Evolutionary conservation across 768 basidiomycete species (phyloP).

Genomic region (Mycena polygramma): DNA sequence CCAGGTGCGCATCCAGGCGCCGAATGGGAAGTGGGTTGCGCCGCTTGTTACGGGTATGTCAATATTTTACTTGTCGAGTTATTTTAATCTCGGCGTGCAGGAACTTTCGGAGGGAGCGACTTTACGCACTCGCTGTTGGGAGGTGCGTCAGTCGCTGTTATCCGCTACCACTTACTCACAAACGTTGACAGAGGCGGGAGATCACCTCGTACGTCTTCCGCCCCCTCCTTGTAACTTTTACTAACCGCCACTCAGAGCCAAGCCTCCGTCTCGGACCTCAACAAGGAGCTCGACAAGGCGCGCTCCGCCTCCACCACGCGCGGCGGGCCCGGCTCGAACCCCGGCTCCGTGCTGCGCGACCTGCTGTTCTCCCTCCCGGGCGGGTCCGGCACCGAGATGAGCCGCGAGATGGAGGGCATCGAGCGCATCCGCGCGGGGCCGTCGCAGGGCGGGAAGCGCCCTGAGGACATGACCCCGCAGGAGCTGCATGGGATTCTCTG

Average conservation of each 20-base stretch:
- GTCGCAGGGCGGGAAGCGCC: conserved; percentile 73
- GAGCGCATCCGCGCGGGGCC: conserved; percentile 75
- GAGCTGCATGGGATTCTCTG: conserved; percentile 87
- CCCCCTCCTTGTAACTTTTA: background rate
- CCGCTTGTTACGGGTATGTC: conserved; percentile 82
- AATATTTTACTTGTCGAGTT: background rate
- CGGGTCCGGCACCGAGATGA: conserved; percentile 69
- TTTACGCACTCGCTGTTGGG: conserved; percentile 84
- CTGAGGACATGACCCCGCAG: conserved; percentile 89
- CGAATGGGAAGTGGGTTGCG: conserved; percentile 80
- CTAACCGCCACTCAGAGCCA: conserved; percentile 46
- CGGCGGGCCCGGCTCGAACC: conserved; percentile 51
- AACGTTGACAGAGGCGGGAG: conserved; percentile 47
- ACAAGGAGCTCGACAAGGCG: conserved; percentile 80
- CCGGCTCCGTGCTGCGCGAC: conserved; percentile 67
- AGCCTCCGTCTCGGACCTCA: conserved; percentile 91
- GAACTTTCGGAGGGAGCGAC: conserved; percentile 84
- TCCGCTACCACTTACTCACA: conserved; percentile 9
- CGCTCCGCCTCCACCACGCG: conserved; percentile 58
- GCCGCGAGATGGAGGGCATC: conserved; percentile 82
- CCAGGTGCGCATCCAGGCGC: conserved; percentile 78
- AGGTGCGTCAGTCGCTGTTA: conserved; percentile 55
- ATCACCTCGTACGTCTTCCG: conserved; percentile 41
- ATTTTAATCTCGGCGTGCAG: conserved; percentile 44
- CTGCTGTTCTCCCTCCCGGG: conserved; percentile 76